Evolutionary conservation across 192 early-diverging fungal genomes (phyloP).

Genomic region (Chytriomyces sp.): DNA sequence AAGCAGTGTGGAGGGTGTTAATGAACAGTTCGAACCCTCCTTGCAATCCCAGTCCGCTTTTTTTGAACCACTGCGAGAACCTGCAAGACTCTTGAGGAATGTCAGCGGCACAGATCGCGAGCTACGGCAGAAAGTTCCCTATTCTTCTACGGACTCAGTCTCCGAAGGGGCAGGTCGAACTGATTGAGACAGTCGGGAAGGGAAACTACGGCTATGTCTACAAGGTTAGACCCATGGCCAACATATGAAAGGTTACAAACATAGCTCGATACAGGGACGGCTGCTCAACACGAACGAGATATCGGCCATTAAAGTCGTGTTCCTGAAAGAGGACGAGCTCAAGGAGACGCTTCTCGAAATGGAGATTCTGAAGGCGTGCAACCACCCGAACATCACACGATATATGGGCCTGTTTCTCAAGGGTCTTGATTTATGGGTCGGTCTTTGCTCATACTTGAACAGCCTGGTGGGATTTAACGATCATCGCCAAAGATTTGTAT

Average conservation of each 20-base stretch:
- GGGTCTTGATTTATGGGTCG: conserved; percentile 65
- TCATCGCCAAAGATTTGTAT: conserved; percentile 56
- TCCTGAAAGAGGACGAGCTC: conserved; percentile 67
- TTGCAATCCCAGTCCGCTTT: too few species aligned
- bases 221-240: conserved; percentile 40
- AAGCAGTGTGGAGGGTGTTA: too few species aligned
- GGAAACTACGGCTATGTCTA: conserved; percentile 73
- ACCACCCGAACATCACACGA: conserved; percentile 59
- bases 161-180: conserved; percentile 63
- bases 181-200: conserved; percentile 68
- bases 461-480: neutral
- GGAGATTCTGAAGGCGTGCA: conserved; percentile 62
- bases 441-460: neutral
- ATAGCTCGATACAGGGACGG: conserved; percentile 47
- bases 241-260: too few species aligned
- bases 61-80: too few species aligned
- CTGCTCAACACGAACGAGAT: conserved; percentile 53
- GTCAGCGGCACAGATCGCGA: conserved; percentile 15
- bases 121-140: conserved; percentile 65
- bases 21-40: too few species aligned
- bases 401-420: conserved; percentile 66
- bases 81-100: too few species aligned
- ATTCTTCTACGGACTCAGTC: conserved; percentile 58
- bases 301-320: conserved; percentile 65
- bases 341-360: conserved; percentile 70